Evolutionary conservation across 805 yeast species (phyloP).

Genomic region (Yarrowia sp.): DNA sequence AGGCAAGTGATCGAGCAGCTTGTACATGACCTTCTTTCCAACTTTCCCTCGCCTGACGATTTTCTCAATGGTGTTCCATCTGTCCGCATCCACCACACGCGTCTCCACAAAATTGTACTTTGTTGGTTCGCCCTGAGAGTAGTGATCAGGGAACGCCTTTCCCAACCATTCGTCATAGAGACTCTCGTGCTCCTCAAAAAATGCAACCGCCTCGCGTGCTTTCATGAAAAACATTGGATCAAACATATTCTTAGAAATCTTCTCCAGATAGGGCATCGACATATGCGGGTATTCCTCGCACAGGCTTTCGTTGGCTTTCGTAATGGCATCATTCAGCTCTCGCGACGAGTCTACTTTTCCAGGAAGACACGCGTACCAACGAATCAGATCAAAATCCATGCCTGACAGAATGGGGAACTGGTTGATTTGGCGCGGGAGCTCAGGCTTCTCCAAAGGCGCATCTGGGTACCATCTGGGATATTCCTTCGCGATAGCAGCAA

Average conservation of each 20-base stretch:
- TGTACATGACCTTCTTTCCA: not conserved
- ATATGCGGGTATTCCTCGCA: not conserved
- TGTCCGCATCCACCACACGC: not conserved
- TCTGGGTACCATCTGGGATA: slow-evolving; percentile 10
- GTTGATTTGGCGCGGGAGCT: not conserved
- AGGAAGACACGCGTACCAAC: not conserved
- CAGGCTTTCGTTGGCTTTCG: not conserved
- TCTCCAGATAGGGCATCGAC: not conserved
- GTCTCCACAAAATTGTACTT: not conserved
- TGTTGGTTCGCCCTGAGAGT: not conserved
- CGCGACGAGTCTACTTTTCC: not conserved
- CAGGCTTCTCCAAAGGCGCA: not conserved
- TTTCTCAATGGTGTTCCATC: not conserved
- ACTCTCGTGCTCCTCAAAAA: not conserved
- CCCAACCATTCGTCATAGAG: not conserved
- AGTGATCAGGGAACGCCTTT: not conserved
- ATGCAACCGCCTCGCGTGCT: not conserved
- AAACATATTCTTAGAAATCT: not conserved
- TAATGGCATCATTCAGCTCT: not conserved
- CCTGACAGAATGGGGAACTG: not conserved
- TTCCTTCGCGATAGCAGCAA: not conserved
- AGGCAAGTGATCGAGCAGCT: not conserved
- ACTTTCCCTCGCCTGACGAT: not conserved
- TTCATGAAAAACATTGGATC: not conserved
- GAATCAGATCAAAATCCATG: not conserved